Evolutionary conservation across 2,329 filamentous ascomycete species (phyloP).

Genomic region (Pseudopyrenochaeta lycopersici): DNA sequence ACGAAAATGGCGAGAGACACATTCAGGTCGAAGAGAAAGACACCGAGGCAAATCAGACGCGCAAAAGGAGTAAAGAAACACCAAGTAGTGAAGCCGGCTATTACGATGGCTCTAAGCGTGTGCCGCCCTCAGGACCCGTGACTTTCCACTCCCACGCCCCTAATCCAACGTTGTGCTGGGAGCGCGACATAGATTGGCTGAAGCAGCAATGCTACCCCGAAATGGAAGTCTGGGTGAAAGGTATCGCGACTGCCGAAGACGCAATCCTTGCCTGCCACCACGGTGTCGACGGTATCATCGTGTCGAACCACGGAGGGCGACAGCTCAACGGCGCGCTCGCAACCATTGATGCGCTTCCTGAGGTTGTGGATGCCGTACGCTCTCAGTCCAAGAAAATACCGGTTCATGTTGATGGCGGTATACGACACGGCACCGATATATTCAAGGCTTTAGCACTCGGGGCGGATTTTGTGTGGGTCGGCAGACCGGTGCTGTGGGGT

Average conservation of each 20-base stretch:
- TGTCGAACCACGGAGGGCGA: conserved; percentile 63
- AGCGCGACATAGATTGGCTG: conserved; percentile 32
- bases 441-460: conserved; percentile 93
- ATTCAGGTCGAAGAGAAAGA: background rate
- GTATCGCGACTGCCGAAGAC: conserved; percentile 53
- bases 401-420: conserved; percentile 87
- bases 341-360: conserved; percentile 58
- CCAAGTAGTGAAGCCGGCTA: background rate
- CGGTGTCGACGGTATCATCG: conserved; percentile 57
- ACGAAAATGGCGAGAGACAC: conserved; percentile 2
- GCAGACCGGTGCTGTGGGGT: conserved; percentile 69
- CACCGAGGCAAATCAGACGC: background rate
- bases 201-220: conserved; percentile 27
- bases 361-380: conserved; percentile 62
- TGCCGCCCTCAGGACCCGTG: conserved; percentile 19
- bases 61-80: conserved; percentile 1
- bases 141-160: conserved; percentile 31
- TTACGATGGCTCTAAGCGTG: conserved; percentile 4
- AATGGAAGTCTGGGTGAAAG: conserved; percentile 54
- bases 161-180: conserved; percentile 33
- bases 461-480: conserved; percentile 80
- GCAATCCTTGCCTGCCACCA: conserved; percentile 53
- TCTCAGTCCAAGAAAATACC: conserved; percentile 57
- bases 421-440: conserved; percentile 89
- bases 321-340: conserved; percentile 59